Evolutionary conservation across 2,329 filamentous ascomycete species (phyloP).

Genomic region (Pleoardoris graminearum): DNA sequence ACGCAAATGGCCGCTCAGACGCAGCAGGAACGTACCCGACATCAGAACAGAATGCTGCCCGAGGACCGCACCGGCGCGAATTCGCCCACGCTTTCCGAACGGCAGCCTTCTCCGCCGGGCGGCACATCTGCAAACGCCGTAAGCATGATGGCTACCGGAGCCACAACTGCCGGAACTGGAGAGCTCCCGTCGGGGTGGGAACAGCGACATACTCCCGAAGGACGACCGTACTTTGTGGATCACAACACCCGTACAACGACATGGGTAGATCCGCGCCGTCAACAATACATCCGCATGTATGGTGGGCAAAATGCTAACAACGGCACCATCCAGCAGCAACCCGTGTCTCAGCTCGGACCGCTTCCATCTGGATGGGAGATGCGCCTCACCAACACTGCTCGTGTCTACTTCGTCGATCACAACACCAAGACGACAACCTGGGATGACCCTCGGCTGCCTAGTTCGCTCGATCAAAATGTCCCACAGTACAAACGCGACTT

Average conservation of each 20-base stretch:
- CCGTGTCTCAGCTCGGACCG: constrained; percentile 93
- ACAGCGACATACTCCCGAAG: constrained; percentile 92
- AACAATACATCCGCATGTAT: constrained; percentile 99
- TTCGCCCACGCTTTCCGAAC: constrained; percentile 74
- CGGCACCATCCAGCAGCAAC: constrained; percentile 93
- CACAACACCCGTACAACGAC: constrained; percentile 98
- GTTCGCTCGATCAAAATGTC: constrained; percentile 95
- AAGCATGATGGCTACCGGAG: constrained; percentile 92
- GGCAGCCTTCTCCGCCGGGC: constrained; percentile 49
- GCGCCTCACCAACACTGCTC: constrained; percentile 95
- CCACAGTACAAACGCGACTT: constrained; percentile 99
- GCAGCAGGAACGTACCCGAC: constrained; percentile 86
- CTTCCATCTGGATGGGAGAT: constrained; percentile 99
- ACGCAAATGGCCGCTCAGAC: constrained; percentile 86
- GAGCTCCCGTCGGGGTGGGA: constrained; percentile 97
- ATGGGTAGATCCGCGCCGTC: constrained; percentile 95
- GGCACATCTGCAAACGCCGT: constrained; percentile 61
- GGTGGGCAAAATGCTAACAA: constrained; percentile 75
- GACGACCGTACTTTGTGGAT: constrained; percentile 94
- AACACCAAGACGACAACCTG: constrained; percentile 99
- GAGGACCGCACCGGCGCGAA: constrained; percentile 93
- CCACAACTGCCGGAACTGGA: constrained; percentile 89
- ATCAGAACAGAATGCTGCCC: constrained; percentile 93
- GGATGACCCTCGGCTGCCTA: constrained; percentile 95
- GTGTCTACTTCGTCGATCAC: constrained; percentile 98